Evolutionary conservation across 495 filamentous ascomycete species (phyloP), one percentile per base, ranked within the genome.

Genomic region (Penicillium waksmanii): DNA sequence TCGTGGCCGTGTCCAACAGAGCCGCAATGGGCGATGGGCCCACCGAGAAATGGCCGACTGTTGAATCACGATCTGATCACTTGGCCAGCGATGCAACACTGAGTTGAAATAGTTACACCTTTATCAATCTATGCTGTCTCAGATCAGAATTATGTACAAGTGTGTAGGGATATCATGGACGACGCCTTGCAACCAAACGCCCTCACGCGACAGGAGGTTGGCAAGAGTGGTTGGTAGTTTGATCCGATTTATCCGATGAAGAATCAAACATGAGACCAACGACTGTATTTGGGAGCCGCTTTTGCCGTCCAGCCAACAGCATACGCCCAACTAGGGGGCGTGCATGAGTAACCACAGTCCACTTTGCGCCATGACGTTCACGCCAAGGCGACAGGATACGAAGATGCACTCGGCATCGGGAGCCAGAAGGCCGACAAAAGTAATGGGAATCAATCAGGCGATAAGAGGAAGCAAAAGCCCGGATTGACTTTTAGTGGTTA

Each of bases 351-450:
- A 15, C 11, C 51, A 25, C 17, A 57, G 21, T 38, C 19, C 55
- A 35, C 52, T 42, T 56, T 44, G 59, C 55, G 44, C 61, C 48
- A 66, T 60, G 66, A 73, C 70, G 62, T 65, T 36, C n/a, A 51
- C 48, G 68, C 69, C 73, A 67, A 61, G 48, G 51, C 53, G 53
- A 57, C 51, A 40, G 19, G 46, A 27, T 48, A 13, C 46, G 46
- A 48, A 3, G 46, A 27, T 25, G 19, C 21, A 44, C n/a, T 18
- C 42, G 8, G 17, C 15, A 18, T 27, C 19, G n/a, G 15, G 42
- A 9, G 42, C 42, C 42, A 46, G 17, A 23, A 23, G 46, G 19
- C 46, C 42, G 42, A 17, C 42, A 44, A 19, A 19, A 44, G n/a
- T n/a, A 10, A 44, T 10, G 17, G 42, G 11, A 38, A 13, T 46